Evolutionary conservation across 257 asterid genomes (phyloP), one percentile per base, ranked within the genome.

Genomic region (Jasminum sambac): DNA sequence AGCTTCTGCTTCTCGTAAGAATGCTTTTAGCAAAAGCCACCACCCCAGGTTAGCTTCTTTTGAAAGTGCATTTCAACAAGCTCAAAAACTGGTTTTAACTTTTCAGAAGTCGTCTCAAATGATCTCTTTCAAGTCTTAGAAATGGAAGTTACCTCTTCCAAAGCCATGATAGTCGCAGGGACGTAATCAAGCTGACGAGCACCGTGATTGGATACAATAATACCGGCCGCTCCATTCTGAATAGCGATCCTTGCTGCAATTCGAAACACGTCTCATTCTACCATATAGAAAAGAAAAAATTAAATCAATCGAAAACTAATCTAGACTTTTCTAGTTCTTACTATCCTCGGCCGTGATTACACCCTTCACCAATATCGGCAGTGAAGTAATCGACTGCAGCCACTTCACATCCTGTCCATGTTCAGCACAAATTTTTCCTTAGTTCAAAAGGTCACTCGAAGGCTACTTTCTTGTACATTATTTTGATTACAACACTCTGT

Each of bases 311-410:
- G 60, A 59, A 11, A 61, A 41, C n/a, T 44, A 14, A 43, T 39
- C 21, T 16, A 8, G 30, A 72, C 70, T 63, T 46, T 11, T 61
- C 21, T 37, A 24, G 37, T 21, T 71, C 83, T 68, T 93, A 93
- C 98, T 76, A 62, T 93, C 98, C 77, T 93, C 98, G 39, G 96
- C 96, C 43, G 98, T 93, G 70, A 93, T 79, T 7, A 93, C 97
- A 83, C 98, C 98, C 88, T 93, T 93, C 67, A 93, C 96, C 4
- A 50, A 14, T 26, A 67, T 67, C 5, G 72, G 63, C 72, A 67
- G 23, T 6, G 61, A 21, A 67, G 72, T 67, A 38, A 67, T 67
- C 17, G 72, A 24, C 40, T 67, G 72, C 38, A 67, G 72, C 72
- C 72, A 67, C 63, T 67, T 67, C 43, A 67, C 63, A 67, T 67